Evolutionary conservation across 768 basidiomycete genomes (phyloP), one percentile per base, ranked within the genome.

Genomic region (Suillus spraguei): DNA sequence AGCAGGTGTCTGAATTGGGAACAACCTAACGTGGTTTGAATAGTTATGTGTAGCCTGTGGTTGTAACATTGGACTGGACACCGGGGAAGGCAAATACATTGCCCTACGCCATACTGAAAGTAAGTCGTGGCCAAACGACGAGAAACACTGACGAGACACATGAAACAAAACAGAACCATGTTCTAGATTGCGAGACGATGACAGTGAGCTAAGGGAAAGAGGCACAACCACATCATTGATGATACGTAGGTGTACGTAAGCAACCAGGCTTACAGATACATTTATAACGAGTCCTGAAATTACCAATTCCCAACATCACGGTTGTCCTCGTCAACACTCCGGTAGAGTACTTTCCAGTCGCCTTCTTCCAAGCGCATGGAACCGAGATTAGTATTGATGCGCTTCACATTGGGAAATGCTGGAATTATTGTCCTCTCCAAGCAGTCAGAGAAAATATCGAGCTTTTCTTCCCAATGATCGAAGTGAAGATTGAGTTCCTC

Each of bases 1-100:
- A 0, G 78, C 70, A 2, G 67, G 73, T 0, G 83, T 88, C 16
- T 72, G 74, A 42, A 77, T 81, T 1, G 85, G 86, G 0, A 81
- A 86, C 54, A 66, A 72, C 0, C 70, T 87, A 36, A 68, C 85
- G 39, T 71, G 72, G 71, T 14, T 74, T 14, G 66, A 61, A 22
- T 73, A 69, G n/a, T 2, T 24, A 39, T 6, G 24, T 16, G 36
- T 38, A 24, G 4, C 13, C 13, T 36, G 22, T 44, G 44, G 3
- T 1, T 41, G 24, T 41, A 24, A 20, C 10, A 56, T n/a, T 22
- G 22, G 9, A 38, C 20, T 35, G 33, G 9, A 3, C 6, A n/a
- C 7, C n/a, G n/a, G n/a, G 5, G 2, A 24, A 56, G 14, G 14
- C 2, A 38, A 39, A 56, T 9, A 9, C 8, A 24, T 56, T 11